Evolutionary conservation across 1,284 basidiomycete genomes (phyloP), one percentile per base, ranked within the genome.

Genomic region (Trichosporon coremiiforme): DNA sequence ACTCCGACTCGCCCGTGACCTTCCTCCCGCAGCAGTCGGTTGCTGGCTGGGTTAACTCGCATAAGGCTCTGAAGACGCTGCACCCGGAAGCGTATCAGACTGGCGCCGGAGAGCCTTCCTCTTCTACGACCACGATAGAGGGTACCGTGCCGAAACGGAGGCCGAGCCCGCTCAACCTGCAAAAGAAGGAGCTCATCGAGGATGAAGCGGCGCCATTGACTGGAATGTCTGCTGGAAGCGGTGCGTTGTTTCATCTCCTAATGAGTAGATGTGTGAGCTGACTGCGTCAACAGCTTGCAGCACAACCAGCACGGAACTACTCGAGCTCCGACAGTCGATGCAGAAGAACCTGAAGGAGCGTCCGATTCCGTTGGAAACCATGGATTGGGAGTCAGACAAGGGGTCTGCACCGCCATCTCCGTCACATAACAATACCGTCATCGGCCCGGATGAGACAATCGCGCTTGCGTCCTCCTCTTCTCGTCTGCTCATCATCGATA

Each of bases 401-500:
- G 64, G 47, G 33, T 65, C 64, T 33, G 41, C 64, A 33, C 31
- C 64, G 29, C 22, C 57, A 33, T 62, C 57, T 15, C 57, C 57
- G 25, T 50, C 66, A 1, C 41, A 60, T 1, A 22, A 62, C 57
- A 62, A n/a, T 33, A 62, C 29, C 3, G 31, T 33, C 15, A 15
- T 62, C 17, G 57, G 29, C 9, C 57, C 57, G 17, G 57, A 62
- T 33, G 57, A 62, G 29, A 33, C 57, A 62, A 62, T 62, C 57
- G 17, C 57, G 3, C 57, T 62, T 33, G 57, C 57, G 9, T 31
- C 29, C 4, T 35, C 74, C 7, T 72, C 66, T 10, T 60, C 63
- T 5, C 69, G 73, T 35, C 25, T 65, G 13, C 84, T 94, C 31
- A 82, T 94, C 70, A 87, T 95, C 78, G 93, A 95, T 83, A 91